Evolutionary conservation across 441 rosid species (phyloP), one percentile per base, ranked within the genome.

Genomic region (Pelargonium myrrhifolium): DNA sequence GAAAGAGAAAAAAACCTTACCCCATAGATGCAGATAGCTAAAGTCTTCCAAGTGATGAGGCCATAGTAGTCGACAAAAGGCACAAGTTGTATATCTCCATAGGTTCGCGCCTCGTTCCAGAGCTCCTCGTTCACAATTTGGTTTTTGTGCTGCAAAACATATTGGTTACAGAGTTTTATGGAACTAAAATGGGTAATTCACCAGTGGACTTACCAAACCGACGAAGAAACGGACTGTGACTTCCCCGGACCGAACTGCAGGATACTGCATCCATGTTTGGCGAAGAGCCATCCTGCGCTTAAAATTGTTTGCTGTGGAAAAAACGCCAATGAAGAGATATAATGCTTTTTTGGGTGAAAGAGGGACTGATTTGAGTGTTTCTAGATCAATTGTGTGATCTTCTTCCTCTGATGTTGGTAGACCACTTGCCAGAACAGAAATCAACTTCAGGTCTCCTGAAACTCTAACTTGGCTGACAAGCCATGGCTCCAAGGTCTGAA

Each of bases 241-340:
- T 66, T 75, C 71, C 73, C 99, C 96, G 3, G 92, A 83, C 55
- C 86, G 81, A 28, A 86, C 90, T 78, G 84, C 89, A 76, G 81
- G 74, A 71, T 88, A 89, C 76, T 94, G 97, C 99, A 94, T 91
- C 99, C 99, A 94, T 68, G 99, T 91, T 77, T 96, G 86, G 74
- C 96, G 83, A 62, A 94, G 90, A 81, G 97, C 92, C 99, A 94
- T 91, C 75, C 97, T 83, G 64, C 91, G 84, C 76, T 89, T 91
- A 73, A 94, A 94, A 69, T 94, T 94, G 82, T 94, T 94, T 68
- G 97, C 91, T 1, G 95, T 91, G 62, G 97, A 91, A 78, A 94
- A 91, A 65, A 94, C 94, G 49, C 99, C 97, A 76, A 94, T 77
- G 69, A 94, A 84, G 72, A 94, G 96, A 80, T 87, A 88, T 55